Conservation (phyloP, 805 yeast genomes). For the Ascoidea rubescens region DNA sequence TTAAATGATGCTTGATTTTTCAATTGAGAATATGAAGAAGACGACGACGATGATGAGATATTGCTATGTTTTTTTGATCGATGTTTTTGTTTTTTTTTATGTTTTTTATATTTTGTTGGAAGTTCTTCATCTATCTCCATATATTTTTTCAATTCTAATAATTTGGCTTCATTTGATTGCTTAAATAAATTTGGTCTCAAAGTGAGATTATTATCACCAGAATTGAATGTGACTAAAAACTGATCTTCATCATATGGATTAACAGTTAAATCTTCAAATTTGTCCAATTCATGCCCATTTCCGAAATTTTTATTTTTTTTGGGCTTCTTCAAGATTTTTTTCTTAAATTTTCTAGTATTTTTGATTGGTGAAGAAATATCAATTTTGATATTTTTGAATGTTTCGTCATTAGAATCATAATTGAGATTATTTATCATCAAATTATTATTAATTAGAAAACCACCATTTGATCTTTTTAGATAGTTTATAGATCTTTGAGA, state of each 20-base stretch:
- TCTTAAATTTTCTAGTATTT: background rate
- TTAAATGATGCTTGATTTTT: background rate
- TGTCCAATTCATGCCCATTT: constrained; percentile 6
- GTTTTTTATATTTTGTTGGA: background rate
- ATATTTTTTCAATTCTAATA: constrained; percentile 3
- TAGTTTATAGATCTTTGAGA: background rate
- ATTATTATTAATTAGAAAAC: background rate
- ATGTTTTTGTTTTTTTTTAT: background rate
- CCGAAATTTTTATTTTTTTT: constrained; percentile 2
- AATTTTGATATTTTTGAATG: background rate
- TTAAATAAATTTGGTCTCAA: constrained; percentile 1
- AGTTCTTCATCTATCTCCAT: constrained; percentile 1
- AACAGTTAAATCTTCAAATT: constrained; percentile 7
- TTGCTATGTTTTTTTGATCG: background rate
- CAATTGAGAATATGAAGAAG: background rate
- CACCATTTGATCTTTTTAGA: background rate
- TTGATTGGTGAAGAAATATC: background rate
- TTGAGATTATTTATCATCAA: constrained; percentile 2
- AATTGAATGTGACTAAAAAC: background rate
- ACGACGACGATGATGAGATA: background rate
- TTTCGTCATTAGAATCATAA: background rate
- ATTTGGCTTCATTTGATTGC: background rate
- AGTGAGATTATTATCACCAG: background rate
- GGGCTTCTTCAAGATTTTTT: constrained; percentile 4
- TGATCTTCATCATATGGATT: constrained; percentile 5